Evolutionary conservation across 2,329 filamentous ascomycete species (phyloP), one percentile per base, ranked within the genome.

Genomic region (Myriosclerotinia scirpicola): DNA sequence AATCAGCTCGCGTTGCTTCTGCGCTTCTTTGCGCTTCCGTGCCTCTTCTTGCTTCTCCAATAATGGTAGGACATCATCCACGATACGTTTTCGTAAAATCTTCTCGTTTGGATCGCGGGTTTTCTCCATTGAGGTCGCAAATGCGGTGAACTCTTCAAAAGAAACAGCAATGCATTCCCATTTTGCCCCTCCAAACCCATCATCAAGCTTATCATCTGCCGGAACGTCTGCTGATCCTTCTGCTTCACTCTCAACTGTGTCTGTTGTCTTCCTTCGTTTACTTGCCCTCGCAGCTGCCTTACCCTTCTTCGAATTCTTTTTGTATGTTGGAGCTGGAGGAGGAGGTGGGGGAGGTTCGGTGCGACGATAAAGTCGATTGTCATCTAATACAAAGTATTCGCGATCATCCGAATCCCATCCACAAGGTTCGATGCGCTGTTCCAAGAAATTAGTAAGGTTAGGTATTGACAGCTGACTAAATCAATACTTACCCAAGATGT

Each of bases 101-200:
- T 92, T 94, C 78, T 98, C 94, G 73, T 98, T 94, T 6, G 87
- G 83, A 76, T 98, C 92, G 66, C 89, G 89, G 44, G 88, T 91
- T 73, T 90, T 92, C 54, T 85, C 85, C 48, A 98, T 86, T 0
- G 84, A 85, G 7, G 85, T 82, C 64, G 97, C 77, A 67, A 97
- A 90, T 1, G 81, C 78, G 63, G 85, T 86, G 70, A 96, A 91
- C 63, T 99, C 92, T 22, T 88, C 82, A 26, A 96, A 80, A 0
- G 89, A 92, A 64, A 97, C 85, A 50, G 93, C 95, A 53, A 99
- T 75, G 74, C 93, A 97, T 76, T 97, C 93, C 94, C 95, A 99
- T 69, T 85, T 91, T 79, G 89, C 90, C 8, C 87, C 89, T 22
- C 88, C 90, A 22, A 94, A 83, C 1, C 88, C 87, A 70, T 91